Percentiles rank a stretch among this genome's conserved stretches.
phyloP scores from a whole-genome alignment of 2,329 filamentous ascomycete species.

The Colletotrichum orchidophilum region DNA sequence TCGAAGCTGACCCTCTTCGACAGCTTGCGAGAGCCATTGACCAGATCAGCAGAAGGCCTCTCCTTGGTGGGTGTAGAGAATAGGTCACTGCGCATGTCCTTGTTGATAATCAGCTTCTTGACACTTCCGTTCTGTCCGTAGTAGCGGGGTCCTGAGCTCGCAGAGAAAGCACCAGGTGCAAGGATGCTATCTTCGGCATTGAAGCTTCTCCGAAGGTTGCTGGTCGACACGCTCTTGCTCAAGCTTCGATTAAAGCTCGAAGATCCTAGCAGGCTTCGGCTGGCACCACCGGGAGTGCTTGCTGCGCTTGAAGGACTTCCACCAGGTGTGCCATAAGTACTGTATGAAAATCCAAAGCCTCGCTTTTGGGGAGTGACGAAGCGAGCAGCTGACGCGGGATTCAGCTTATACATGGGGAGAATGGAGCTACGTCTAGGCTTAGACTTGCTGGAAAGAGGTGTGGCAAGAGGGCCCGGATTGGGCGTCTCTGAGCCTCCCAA shows the following conservation, averaged over 20 bases:
- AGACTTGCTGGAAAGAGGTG: constrained; percentile 79
- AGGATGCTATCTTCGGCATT: constrained; percentile 87
- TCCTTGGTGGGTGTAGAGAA: constrained; percentile 70
- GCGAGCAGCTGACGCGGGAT: constrained; percentile 80
- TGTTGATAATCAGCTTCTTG: constrained; percentile 94
- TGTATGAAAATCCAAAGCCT: constrained; percentile 93
- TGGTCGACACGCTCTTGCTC: constrained; percentile 88
- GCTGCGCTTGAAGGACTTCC: constrained; percentile 72
- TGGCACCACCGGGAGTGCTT: constrained; percentile 74
- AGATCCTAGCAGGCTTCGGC: constrained; percentile 69
- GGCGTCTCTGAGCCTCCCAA: constrained; percentile 68
- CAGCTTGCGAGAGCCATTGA: constrained; percentile 62
- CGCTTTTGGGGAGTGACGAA: constrained; percentile 86
- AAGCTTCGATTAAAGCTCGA: constrained; percentile 77
- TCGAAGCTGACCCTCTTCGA: constrained; percentile 96
- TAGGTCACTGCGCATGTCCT: constrained; percentile 79
- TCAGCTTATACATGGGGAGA: constrained; percentile 87
- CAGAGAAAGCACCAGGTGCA: constrained; percentile 84
- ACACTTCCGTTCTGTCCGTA: constrained; percentile 76
- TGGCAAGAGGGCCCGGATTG: constrained; percentile 90
- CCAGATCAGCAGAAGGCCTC: constrained; percentile 51
- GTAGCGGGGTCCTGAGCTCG: constrained; percentile 69
- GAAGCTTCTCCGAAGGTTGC: constrained; percentile 83
- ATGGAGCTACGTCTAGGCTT: constrained; percentile 84
- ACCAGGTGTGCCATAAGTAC: constrained; percentile 84